Evolutionary conservation across 495 filamentous ascomycete species (phyloP), one percentile per base, ranked within the genome.

Genomic region (Letharia columbiana): DNA sequence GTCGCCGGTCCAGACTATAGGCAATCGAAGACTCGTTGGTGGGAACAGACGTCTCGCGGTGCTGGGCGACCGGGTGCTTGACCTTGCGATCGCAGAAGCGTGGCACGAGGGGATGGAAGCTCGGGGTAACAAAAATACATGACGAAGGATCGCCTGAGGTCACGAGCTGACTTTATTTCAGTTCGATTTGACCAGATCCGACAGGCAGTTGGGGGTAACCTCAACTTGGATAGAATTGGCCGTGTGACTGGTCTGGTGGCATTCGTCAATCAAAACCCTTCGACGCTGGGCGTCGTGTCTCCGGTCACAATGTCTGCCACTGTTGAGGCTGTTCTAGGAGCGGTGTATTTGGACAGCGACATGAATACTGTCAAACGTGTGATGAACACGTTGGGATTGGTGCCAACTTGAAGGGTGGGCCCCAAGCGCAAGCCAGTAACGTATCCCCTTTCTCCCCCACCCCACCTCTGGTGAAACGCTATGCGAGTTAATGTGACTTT

Each of bases 1-100:
- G 28, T 35, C 41, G 6, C 11, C 35, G 0, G 18, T 47, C 2
- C 20, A 20, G 31, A 17, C 18, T 3, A 28, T 11, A 15, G 35
- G 33, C 2, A 28, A 35, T 15, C 61, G n/a, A 11, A 54, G 47
- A 2, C 18, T 44, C 15, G 28, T 12, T 28, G 61, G 57, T 41
- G 68, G 68, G 2, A 67, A 70, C n/a, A 65, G 60, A 40, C 61
- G 68, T 18, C 57, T 67, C 1, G 68, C 68, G 4, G 56, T 70
- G 23, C 31, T 70, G 0, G 65, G 68, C n/a, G 65, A 70, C 57
- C 33, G 42, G 1, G 56, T 64, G 0, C 39, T 67, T 10, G 40
- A 62, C 20, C 52, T 66, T n/a, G 42, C 42, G 4, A 28, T 64
- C 15, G 39, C 61, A 0, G 33, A 61, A 31, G 17, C 18, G 10